phyloP scores from a whole-genome alignment of 805 yeast genomes.

The Zygosaccharomyces bailii region DNA sequence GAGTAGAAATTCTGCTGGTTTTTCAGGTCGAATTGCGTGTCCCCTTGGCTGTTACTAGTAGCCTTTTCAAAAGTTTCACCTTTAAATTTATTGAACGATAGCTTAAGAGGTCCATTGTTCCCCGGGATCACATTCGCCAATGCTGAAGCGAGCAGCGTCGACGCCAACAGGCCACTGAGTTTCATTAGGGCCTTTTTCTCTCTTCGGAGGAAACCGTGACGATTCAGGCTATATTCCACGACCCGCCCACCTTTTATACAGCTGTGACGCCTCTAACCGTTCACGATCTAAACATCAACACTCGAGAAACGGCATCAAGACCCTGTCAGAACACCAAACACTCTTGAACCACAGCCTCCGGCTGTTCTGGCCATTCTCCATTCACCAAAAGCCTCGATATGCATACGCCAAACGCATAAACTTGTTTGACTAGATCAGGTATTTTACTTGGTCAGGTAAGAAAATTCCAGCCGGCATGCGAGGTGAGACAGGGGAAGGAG shows the following conservation, averaged over 20 bases:
- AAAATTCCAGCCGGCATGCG: background rate
- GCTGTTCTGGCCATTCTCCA: background rate
- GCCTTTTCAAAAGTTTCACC: conserved; percentile 25
- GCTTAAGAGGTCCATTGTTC: conserved; percentile 8
- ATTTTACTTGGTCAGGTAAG: background rate
- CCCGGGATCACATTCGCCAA: background rate
- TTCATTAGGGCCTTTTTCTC: background rate
- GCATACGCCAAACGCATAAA: background rate
- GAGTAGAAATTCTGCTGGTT: conserved; percentile 45
- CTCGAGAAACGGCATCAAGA: background rate
- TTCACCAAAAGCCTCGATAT: background rate
- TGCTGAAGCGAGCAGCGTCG: conserved; percentile 1
- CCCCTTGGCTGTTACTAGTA: conserved; percentile 2
- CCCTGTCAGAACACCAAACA: background rate
- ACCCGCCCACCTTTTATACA: background rate
- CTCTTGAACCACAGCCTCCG: background rate
- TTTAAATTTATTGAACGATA: conserved; percentile 25
- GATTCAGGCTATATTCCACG: background rate
- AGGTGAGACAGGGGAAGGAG: background rate
- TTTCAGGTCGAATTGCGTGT: conserved; percentile 22
- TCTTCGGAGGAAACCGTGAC: background rate
- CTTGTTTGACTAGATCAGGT: background rate
- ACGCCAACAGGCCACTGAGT: conserved; percentile 3
- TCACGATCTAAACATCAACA: background rate
- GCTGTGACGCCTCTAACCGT: background rate